Percentiles rank a stretch among this genome's conserved stretches.
phyloP scores from a whole-genome alignment of 1,284 basidiomycete genomes.

The Puccinia brachypodii region DNA sequence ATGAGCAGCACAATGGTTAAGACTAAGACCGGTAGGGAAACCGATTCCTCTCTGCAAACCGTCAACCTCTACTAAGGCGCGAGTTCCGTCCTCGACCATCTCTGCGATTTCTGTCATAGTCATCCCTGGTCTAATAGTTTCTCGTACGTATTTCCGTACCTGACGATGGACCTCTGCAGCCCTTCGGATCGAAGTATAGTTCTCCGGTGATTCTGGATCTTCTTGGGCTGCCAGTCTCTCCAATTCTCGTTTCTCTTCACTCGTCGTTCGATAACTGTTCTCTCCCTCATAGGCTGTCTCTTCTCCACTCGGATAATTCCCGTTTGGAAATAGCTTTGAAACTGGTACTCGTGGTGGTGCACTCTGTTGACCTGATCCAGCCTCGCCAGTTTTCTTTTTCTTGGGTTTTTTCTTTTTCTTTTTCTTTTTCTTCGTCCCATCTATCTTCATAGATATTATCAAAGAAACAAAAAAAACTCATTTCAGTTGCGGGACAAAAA shows the following conservation, averaged over 20 bases:
- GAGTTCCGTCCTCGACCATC: constrained; percentile 84
- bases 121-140: constrained; percentile 88
- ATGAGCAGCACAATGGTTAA: constrained; percentile 95
- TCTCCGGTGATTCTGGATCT: constrained; percentile 66
- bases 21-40: constrained; percentile 92
- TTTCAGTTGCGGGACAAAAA: neutral
- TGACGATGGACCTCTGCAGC: constrained; percentile 95
- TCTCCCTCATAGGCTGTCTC: constrained; percentile 87
- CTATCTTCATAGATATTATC: neutral
- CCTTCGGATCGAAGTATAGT: constrained; percentile 82
- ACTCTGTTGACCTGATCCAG: constrained; percentile 63
- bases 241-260: constrained; percentile 81
- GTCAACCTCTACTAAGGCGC: constrained; percentile 86
- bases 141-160: constrained; percentile 77
- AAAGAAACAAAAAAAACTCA: neutral
- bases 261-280: constrained; percentile 84
- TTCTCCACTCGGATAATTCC: constrained; percentile 86
- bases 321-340: constrained; percentile 82
- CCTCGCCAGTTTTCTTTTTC: constrained; percentile 54
- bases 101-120: constrained; percentile 91
- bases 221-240: constrained; percentile 72
- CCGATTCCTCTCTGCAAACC: constrained; percentile 84
- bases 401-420: constrained; percentile 92
- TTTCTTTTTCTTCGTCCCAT: constrained; percentile 67
- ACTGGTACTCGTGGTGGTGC: constrained; percentile 90